A percentile compares a stretch with the other conserved stretches of the same genome.
phyloP scores from a whole-genome alignment of 805 yeast species.

The Deakozyma indianensis region DNA sequence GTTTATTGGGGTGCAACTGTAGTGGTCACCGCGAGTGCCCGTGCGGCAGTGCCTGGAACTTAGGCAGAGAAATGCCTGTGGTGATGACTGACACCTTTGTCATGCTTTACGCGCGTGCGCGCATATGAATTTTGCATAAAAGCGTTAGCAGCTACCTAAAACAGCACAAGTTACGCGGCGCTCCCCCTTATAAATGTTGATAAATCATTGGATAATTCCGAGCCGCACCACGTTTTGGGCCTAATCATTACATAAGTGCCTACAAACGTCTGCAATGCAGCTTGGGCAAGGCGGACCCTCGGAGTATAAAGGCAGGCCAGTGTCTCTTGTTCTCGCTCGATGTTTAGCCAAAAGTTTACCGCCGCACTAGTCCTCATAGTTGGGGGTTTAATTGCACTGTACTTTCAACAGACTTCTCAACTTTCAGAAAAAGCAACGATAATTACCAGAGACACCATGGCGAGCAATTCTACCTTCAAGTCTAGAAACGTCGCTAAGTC shows the following conservation, averaged over 20 bases:
- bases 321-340: not conserved
- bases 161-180: too few relatives aligned
- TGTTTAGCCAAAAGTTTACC: not conserved
- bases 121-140: too few relatives aligned
- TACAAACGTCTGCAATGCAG: too few relatives aligned
- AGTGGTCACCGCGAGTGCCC: too few relatives aligned
- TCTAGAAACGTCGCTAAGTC: conserved; percentile 35
- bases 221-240: not conserved
- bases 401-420: too few relatives aligned
- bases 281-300: not conserved
- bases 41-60: too few relatives aligned
- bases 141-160: too few relatives aligned
- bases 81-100: too few relatives aligned
- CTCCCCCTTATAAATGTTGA: not conserved
- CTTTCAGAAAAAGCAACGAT: too few relatives aligned
- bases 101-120: too few relatives aligned
- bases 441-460: not conserved
- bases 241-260: not conserved
- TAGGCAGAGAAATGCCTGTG: too few relatives aligned
- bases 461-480: conserved; percentile 6
- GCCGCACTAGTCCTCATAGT: not conserved
- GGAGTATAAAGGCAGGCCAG: not conserved
- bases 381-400: not conserved
- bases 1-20: too few relatives aligned
- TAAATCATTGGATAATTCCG: not conserved